Conservation (phyloP, 1,284 basidiomycete species). For the Apiotrichum veenhuisii region DNA sequence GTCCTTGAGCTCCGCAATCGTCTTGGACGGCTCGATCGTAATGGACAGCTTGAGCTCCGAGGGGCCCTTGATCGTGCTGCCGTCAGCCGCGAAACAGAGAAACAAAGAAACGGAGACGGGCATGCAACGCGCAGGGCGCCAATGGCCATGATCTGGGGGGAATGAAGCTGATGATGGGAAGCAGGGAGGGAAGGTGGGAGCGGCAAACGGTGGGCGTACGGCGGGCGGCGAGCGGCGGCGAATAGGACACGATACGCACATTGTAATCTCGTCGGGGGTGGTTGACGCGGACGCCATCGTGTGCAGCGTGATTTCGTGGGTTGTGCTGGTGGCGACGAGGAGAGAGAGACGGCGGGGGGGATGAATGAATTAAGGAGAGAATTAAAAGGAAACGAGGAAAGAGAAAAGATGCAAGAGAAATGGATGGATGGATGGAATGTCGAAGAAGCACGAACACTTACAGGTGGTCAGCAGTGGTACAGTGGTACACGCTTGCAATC, state of each 20-base stretch:
- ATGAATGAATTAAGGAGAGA: neutral
- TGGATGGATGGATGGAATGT: neutral
- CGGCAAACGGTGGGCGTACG: neutral
- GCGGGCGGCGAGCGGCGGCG: neutral
- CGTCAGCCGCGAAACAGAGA: constrained; percentile 1
- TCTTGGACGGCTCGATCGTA: constrained; percentile 63
- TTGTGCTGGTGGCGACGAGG: neutral
- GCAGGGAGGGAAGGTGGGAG: neutral
- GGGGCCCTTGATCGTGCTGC: constrained; percentile 59
- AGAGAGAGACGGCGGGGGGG: neutral
- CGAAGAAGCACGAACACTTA: too few species aligned
- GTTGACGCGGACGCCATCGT: constrained; percentile 25
- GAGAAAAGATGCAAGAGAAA: neutral
- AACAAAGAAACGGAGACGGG: too few species aligned
- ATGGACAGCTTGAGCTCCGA: constrained; percentile 86
- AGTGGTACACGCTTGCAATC: too few species aligned
- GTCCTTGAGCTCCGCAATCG: constrained; percentile 77
- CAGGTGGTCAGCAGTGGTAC: too few species aligned
- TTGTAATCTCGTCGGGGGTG: constrained; percentile 26
- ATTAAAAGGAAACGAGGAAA: constrained; percentile 5
- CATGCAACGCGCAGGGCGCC: too few species aligned
- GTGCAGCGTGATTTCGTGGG: too few species aligned
- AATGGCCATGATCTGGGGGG: too few species aligned
- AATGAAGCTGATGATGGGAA: neutral
- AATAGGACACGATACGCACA: constrained; percentile 17